phyloP scores from a whole-genome alignment of 2,329 filamentous ascomycete genomes.

The Nigrospora osmanthi region DNA sequence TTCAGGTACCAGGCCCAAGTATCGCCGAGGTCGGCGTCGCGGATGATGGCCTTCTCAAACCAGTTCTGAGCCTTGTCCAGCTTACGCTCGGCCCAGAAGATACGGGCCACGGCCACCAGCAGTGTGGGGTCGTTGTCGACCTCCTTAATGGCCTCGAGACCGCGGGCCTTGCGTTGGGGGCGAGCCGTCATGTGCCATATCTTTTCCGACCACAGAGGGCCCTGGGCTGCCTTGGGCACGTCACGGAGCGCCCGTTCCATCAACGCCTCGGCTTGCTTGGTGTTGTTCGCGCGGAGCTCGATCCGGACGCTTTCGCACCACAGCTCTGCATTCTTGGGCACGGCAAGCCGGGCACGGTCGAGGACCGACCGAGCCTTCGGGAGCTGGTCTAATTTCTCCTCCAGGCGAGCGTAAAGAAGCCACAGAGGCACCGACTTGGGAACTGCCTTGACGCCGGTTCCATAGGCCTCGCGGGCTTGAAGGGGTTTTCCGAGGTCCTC shows the following conservation, averaged over 20 bases:
- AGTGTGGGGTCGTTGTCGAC: conserved; percentile 86
- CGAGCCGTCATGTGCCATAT: conserved; percentile 92
- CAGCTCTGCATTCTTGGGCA: conserved; percentile 75
- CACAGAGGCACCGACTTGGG: conserved; percentile 79
- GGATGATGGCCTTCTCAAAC: conserved; percentile 92
- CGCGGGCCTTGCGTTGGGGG: conserved; percentile 85
- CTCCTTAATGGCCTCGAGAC: conserved; percentile 92
- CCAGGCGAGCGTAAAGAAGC: conserved; percentile 80
- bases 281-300: conserved; percentile 79
- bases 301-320: conserved; percentile 94
- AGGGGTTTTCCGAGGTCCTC: conserved; percentile 70
- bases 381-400: conserved; percentile 74
- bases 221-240: conserved; percentile 64
- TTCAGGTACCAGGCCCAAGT: conserved; percentile 98
- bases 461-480: conserved; percentile 85
- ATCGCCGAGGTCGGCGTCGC: conserved; percentile 83
- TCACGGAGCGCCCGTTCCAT: conserved; percentile 94
- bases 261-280: conserved; percentile 75
- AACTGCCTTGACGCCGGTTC: conserved; percentile 79
- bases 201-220: conserved; percentile 84
- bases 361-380: conserved; percentile 93
- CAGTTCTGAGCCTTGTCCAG: conserved; percentile 92
- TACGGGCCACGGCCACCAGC: conserved; percentile 85
- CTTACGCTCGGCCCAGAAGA: conserved; percentile 91
- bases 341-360: conserved; percentile 79